Evolutionary conservation across 495 filamentous ascomycete species (phyloP), one percentile per base, ranked within the genome.

Genomic region (Hypoxylon lienhwacheense): DNA sequence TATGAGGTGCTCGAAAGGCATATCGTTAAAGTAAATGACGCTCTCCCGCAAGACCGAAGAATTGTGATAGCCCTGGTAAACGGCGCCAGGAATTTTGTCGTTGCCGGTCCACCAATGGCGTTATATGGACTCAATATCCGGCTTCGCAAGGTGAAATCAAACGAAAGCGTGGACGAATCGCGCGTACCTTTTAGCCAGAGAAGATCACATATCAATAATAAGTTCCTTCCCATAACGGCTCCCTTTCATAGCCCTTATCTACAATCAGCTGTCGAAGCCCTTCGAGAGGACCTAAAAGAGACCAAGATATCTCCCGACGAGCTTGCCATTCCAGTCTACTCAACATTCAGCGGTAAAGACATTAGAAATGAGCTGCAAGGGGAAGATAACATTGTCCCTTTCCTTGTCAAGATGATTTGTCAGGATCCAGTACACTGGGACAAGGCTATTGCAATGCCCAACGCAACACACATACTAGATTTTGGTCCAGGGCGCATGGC

Each of bases 201-300:
- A 46, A 96, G 95, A 70, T 74, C 89, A 36, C 85, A 87, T 58
- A 91, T 95, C 57, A 85, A 85, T 33, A 91, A 89, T 70, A 82
- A 85, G 52, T 96, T 95, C 72, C 74, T 96, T 17, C 90, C 90
- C 11, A 95, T 95, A 67, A 92, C 88, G 0, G 85, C 89, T 7
- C 90, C 90, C 5, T 96, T 95, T 71, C 90, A 96, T 67, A 93
- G 88, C 67, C 82, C 83, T 28, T 90, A 91, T 59, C 76, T 96
- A 21, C 75, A 76, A 39, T 81, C 85, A 21, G 88, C 90, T 20
- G 45, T 56, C 24, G 58, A 55, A 28, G 52, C 52, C 2, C 58
- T 61, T 28, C 28, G 82, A 34, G 82, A 89, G 28, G 89, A 95
- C 66, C 70, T 93, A 21, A 85, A 85, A 53, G 81, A 86, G 57